Evolutionary conservation across 495 filamentous ascomycete genomes (phyloP).

Genomic region (Podospora pseudopauciseta): DNA sequence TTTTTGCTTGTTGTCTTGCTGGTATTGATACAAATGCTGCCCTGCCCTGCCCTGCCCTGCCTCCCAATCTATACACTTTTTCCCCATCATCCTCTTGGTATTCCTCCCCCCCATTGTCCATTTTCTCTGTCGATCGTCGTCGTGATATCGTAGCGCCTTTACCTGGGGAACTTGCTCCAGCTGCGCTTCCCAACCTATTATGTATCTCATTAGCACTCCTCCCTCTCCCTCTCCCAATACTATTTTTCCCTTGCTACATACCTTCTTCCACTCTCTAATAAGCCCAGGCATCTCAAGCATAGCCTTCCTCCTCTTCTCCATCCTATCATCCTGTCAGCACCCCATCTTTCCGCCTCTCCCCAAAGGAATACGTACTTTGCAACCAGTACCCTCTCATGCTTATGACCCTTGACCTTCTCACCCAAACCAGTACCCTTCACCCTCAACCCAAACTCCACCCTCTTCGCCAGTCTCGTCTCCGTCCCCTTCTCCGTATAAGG

Average conservation of each 20-base stretch:
- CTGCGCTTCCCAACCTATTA: conserved; percentile 74
- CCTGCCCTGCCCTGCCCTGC: background rate
- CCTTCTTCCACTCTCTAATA: conserved; percentile 90
- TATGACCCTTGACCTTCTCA: conserved; percentile 91
- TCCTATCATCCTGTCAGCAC: conserved; percentile 41
- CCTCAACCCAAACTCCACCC: conserved; percentile 67
- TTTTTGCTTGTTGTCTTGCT: background rate
- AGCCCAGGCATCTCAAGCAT: conserved; percentile 92
- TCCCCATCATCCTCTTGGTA: background rate
- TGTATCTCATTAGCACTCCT: background rate
- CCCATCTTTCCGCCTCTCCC: conserved; percentile 14
- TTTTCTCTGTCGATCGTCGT: background rate
- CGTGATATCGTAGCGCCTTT: conserved; percentile 11
- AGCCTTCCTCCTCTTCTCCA: conserved; percentile 84
- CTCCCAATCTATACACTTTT: background rate
- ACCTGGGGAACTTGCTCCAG: conserved; percentile 90
- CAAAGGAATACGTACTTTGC: conserved; percentile 51
- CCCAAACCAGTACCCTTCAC: conserved; percentile 90
- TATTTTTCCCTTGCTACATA: conserved; percentile 38
- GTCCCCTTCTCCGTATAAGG: conserved; percentile 75
- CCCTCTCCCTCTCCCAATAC: background rate
- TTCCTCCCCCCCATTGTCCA: background rate
- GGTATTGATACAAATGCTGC: background rate
- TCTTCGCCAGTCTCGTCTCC: conserved; percentile 59
- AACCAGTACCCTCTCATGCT: conserved; percentile 84